These are phyloP conservation scores for Mortierella sp. DNA, from an alignment of 371 early-diverging fungal species.

Conservation along the genomic window DNA sequence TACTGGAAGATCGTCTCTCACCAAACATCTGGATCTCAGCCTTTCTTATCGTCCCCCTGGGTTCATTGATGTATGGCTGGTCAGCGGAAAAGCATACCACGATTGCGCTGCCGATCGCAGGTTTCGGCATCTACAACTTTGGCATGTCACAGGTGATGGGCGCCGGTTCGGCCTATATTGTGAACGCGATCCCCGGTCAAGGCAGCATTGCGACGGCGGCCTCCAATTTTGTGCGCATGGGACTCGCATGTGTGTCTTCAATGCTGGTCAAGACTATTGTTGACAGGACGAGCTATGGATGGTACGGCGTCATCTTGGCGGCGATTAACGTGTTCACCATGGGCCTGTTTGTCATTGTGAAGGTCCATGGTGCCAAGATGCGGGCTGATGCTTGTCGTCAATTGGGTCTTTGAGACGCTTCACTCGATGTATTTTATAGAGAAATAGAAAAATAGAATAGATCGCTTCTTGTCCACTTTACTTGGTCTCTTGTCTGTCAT, in stretches of 20 bases:
- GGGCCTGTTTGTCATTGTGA: conserved; percentile 39
- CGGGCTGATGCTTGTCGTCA: conserved; percentile 34
- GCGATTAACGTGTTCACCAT: conserved; percentile 37
- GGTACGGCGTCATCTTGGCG: conserved; percentile 38
- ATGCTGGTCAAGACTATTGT: conserved; percentile 51
- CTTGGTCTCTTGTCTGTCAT: no score
- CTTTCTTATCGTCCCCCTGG: conserved; percentile 62
- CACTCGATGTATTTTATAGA: no score
- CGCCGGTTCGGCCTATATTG: conserved; percentile 63
- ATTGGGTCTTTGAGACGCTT: no score
- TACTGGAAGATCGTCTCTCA: conserved; percentile 67
- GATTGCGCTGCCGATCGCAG: conserved; percentile 64
- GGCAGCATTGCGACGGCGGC: conserved; percentile 70
- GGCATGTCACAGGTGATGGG: conserved; percentile 68
- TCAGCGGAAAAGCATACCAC: conserved; percentile 61
- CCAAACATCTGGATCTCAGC: conserved; percentile 66
- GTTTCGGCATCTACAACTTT: conserved; percentile 68
- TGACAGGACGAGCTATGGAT: conserved; percentile 36
- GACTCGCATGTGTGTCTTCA: conserved; percentile 64
- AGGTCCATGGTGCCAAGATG: conserved; percentile 35
- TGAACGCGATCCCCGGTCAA: conserved; percentile 65
- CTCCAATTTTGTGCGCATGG: conserved; percentile 66
- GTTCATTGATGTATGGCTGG: conserved; percentile 68
- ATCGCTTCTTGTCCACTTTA: no score
- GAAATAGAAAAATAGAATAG: no score